Evolutionary conservation across 768 basidiomycete genomes (phyloP).

Genomic region (Aureoboletus auriporus): DNA sequence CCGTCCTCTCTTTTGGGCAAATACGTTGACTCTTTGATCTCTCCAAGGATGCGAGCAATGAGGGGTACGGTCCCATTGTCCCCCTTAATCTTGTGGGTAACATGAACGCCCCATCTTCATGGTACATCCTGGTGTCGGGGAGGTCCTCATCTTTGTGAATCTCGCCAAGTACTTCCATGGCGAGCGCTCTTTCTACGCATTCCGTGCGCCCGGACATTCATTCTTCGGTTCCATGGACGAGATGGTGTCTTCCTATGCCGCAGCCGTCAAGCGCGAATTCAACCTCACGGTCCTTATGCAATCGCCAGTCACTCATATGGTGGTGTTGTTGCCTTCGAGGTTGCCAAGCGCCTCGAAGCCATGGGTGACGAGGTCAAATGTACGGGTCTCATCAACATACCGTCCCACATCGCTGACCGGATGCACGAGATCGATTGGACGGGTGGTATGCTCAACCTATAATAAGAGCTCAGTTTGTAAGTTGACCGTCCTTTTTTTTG

Average conservation of each 20-base stretch:
- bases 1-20: conserved; percentile 26
- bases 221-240: conserved; percentile 36
- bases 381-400: conserved; percentile 40
- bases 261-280: conserved; percentile 31
- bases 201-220: conserved; percentile 37
- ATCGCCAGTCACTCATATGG: conserved; percentile 45
- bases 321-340: conserved; percentile 41
- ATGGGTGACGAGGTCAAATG: conserved; percentile 36
- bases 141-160: conserved; percentile 39
- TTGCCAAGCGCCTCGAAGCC: conserved; percentile 35
- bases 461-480: conserved; percentile 25
- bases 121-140: conserved; percentile 43
- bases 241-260: conserved; percentile 36
- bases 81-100: conserved; percentile 35
- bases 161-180: conserved; percentile 37
- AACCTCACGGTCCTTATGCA: conserved; percentile 37
- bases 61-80: conserved; percentile 39
- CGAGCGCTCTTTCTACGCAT: conserved; percentile 41
- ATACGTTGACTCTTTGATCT: conserved; percentile 29
- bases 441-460: conserved; percentile 38
- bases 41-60: conserved; percentile 11
- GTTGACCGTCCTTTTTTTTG: conserved; percentile 3
- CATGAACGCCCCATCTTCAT: conserved; percentile 42
- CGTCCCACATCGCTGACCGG: conserved; percentile 38
- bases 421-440: conserved; percentile 41